Evolutionary conservation across 176 grass and related monocot genomes (phyloP), one percentile per base, ranked within the genome.

Genomic region (Guadua angustifolia): DNA sequence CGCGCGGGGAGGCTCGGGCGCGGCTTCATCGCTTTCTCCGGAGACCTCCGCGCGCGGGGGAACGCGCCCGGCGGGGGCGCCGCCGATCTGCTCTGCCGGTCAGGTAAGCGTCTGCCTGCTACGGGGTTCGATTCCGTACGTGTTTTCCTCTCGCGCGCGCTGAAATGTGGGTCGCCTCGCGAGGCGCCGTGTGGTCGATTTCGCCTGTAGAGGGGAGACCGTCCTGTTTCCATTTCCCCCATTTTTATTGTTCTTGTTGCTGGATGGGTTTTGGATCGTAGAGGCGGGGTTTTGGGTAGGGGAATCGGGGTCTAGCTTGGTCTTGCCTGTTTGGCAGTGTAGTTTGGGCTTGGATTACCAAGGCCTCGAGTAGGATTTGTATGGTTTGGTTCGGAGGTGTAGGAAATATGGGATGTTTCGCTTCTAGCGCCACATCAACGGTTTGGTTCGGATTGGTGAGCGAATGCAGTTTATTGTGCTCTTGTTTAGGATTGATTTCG

Each of bases 131-230:
- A 45, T 36, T 73, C 15, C 38, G 6, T 19, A 17, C 38, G 24
- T 17, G 24, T 55, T 38, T n/a, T 10, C 6, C 50, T 68, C 40
- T 38, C 19, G 1, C 38, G 56, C 66, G 43, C 45, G 26, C 75
- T 51, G 67, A 55, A 86, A 86, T 86, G 84, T 55, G 67, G 75
- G 66, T 73, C 16, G 29, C n/a, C 29, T 17, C 2, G 33, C 0
- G 19, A 12, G 24, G 44, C n/a, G 21, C 5, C 55, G 39, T 29
- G 1, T 29, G 29, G 29, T 29, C 42, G 57, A 79, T 86, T 79
- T 71, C 16, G 4, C 43, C 21, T 15, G 5, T 19, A 32, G 52
- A 71, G 16, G 55, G 11, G 29, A 29, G 29, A 29, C 29, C 29
- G 29, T 29, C 29, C 29, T 29, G 7, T 60, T 56, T 50, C 26